Evolutionary conservation across 164 flowering plant genomes (phyloP).

Genomic region (Stephania japonica): DNA sequence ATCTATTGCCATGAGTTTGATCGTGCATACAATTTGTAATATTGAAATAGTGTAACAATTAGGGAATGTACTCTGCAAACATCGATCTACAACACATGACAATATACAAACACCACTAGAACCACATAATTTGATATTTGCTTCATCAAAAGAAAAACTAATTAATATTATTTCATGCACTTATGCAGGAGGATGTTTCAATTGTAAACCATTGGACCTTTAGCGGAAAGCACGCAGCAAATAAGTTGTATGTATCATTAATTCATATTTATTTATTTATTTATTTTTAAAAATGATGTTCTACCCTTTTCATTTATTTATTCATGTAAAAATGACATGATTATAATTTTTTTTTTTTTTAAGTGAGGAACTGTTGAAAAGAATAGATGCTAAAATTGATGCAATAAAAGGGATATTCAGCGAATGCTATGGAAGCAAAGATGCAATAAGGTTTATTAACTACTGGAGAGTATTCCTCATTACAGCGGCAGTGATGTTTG

Average conservation of each 20-base stretch:
- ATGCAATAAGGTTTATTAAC: conserved; percentile 11
- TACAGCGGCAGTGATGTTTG: conserved; percentile 13
- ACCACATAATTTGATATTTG: too few species aligned
- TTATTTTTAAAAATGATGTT: too few species aligned
- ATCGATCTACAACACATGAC: too few species aligned
- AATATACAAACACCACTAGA: too few species aligned
- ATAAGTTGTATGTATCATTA: background rate
- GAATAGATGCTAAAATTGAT: conserved; percentile 15
- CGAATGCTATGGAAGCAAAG: conserved; percentile 6
- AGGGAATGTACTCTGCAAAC: too few species aligned
- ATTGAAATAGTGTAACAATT: too few species aligned
- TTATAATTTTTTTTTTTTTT: conserved; percentile 2
- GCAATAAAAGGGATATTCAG: conserved; percentile 10
- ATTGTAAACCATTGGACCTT: conserved; percentile 4
- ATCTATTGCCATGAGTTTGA: too few species aligned
- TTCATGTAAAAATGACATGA: too few species aligned
- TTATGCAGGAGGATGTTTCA: conserved; percentile 8
- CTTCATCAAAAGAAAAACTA: background rate
- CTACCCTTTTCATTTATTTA: too few species aligned
- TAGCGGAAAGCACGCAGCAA: conserved; percentile 8
- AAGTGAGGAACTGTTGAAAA: conserved; percentile 21
- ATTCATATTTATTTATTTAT: too few species aligned
- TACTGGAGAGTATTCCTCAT: conserved; percentile 24
- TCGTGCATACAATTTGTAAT: too few species aligned
- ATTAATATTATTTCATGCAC: background rate